Base-by-base conservation (phyloP, 345 rosid species). In the Arabis hirsuta region DNA sequence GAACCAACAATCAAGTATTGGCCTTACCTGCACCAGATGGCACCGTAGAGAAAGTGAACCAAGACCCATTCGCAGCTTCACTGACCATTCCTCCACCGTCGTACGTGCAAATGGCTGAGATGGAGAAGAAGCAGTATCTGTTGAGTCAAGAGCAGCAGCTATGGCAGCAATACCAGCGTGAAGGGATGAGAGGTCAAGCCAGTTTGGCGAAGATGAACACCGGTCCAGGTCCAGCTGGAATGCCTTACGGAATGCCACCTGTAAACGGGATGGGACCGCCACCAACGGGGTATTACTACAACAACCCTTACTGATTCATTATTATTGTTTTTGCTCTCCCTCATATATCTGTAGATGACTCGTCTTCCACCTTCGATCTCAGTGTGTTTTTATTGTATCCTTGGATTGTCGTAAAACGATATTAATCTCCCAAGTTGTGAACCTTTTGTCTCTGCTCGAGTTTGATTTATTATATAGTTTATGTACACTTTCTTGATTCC, bases 1-100 rank as follows among this genome's bases (percentile, higher is more conserved):
- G 86, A 79, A 51, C 80, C 66, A 73, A 79, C 44, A 76, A 65
- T 43, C 89, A 81, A 6, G 84, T 90, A 22, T 64, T 90, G 54
- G 96, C 96, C 55, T 90, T 90, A 56, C 96, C 96, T 0, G 93
- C 96, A 41, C 96, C 93, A 0, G 93, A 90, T 73, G 93, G 96
- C 69, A 84, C 87, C 1, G 87, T 90, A 4, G 82, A 79, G 66
- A 62, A 79, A 6, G 83, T 88, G 52, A 88, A 90, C 80, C 88
- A 82, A 76, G 96, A 88, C 71, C 96, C 91, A 0, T 90, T 90
- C 16, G 86, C 91, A 1, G 96, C 96, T 36, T 90, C 93, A 1
- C 47, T 80, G 52, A 60, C 47, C 76, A 41, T 90, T 10, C 91
- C 96, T 2, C 91, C 96, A 9, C 93, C 96, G 43, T 84, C 96